Percentiles rank a stretch among this genome's conserved stretches.
phyloP scores from a whole-genome alignment of 208 protist species.

The Novymonas esmeraldas region DNA sequence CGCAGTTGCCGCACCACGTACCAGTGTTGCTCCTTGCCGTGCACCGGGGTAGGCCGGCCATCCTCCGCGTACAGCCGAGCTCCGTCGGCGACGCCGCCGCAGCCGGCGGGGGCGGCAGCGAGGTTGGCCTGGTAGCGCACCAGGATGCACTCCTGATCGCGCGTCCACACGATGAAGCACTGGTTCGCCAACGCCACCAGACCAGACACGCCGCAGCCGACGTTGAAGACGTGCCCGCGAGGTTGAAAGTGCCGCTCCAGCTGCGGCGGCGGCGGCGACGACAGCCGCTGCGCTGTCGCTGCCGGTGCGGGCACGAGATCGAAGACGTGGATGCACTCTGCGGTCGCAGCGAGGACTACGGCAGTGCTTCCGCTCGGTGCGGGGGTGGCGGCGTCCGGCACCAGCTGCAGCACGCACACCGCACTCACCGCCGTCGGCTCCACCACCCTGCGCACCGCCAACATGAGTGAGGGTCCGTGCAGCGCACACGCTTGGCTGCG shows the following conservation, averaged over 20 bases:
- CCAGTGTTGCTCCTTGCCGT: slow-evolving; percentile 36
- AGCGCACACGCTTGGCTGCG: background rate
- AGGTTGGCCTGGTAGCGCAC: slow-evolving; percentile 82
- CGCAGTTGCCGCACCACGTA: slow-evolving; percentile 27
- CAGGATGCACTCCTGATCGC: slow-evolving; percentile 56
- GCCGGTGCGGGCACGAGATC: slow-evolving; percentile 11
- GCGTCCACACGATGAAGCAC: slow-evolving; percentile 68
- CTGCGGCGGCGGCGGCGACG: slow-evolving; percentile 3
- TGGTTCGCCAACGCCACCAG: slow-evolving; percentile 65
- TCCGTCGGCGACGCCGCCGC: background rate
- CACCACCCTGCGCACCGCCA: slow-evolving; percentile 28
- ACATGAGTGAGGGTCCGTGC: no score
- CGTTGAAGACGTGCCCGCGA: slow-evolving; percentile 46
- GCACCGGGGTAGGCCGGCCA: slow-evolving; percentile 17
- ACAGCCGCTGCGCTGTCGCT: background rate
- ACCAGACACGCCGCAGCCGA: slow-evolving; percentile 52
- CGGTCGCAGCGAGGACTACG: slow-evolving; percentile 35
- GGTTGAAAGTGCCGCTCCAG: background rate
- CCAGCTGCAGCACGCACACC: slow-evolving; percentile 34
- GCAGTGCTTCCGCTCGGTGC: background rate
- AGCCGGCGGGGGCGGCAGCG: background rate
- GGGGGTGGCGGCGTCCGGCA: slow-evolving; percentile 3
- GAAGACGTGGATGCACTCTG: slow-evolving; percentile 38
- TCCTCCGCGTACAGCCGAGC: slow-evolving; percentile 10
- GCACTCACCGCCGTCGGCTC: slow-evolving; percentile 22